Percentiles rank a stretch among this genome's conserved stretches.
Evolutionary conservation across 345 rosid genomes (phyloP).

Genomic region (Carallia brachiata): DNA sequence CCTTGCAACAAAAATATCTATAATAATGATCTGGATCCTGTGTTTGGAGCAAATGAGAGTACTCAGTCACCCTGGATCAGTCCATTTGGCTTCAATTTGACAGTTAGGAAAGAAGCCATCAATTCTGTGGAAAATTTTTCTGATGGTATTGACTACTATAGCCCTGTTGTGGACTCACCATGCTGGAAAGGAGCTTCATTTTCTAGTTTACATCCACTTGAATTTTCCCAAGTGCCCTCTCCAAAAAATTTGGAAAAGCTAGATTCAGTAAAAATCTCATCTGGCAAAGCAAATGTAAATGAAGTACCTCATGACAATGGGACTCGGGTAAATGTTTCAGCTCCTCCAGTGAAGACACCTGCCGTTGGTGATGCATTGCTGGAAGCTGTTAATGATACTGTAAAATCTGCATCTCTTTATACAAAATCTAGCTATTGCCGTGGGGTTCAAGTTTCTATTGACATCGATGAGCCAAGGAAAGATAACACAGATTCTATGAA

Average conservation of each 20-base stretch:
- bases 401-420: constrained; percentile 20
- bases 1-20: constrained; percentile 26
- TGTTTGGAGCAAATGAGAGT: constrained; percentile 21
- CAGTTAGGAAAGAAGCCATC: constrained; percentile 30
- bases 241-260: constrained; percentile 29
- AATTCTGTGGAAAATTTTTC: constrained; percentile 34
- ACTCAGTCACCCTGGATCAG: constrained; percentile 29
- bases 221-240: constrained; percentile 26
- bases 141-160: constrained; percentile 40
- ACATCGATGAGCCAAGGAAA: constrained; percentile 20
- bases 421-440: constrained; percentile 16
- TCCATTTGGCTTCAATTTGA: constrained; percentile 34
- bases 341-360: constrained; percentile 23
- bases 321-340: constrained; percentile 13
- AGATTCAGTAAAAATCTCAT: constrained; percentile 29
- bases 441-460: constrained; percentile 24
- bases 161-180: constrained; percentile 51
- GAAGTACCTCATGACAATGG: constrained; percentile 14
- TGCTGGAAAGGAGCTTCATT: constrained; percentile 54
- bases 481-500: constrained; percentile 19
- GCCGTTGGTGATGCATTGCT: constrained; percentile 9
- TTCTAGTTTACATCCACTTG: constrained; percentile 33
- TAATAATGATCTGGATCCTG: constrained; percentile 27
- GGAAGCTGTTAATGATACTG: constrained; percentile 24
- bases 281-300: constrained; percentile 26